Evolutionary conservation across 257 asterid species (phyloP), one percentile per base, ranked within the genome.

Genomic region (Solanum verrucosum): DNA sequence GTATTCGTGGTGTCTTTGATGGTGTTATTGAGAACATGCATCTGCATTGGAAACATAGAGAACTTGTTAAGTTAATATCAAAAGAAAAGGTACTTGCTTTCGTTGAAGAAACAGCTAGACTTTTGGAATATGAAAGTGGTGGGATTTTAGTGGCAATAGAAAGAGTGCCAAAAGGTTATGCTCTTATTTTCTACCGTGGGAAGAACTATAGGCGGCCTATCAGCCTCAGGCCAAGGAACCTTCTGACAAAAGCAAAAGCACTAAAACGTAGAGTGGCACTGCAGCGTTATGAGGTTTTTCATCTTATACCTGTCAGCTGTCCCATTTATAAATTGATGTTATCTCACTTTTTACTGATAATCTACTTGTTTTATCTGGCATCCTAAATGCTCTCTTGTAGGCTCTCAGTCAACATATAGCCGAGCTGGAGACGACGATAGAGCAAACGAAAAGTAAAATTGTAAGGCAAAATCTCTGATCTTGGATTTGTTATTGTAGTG

Each of bases 21-120:
- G 99, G 99, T 90, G 99, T 96, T 89, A 94, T 97, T 86, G 99
- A 96, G 93, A 97, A 97, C 93, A 97, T 97, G 99, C 99, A 97
- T 91, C 94, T 97, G 71, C 99, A 97, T 65, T 96, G 99, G 99
- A 97, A 97, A 90, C 98, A 96, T 87, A 95, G 99, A 91, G 99
- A 97, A 90, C 96, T 97, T 37, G 99, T 97, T 56, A 97, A 97
- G 93, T 91, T 97, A 89, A 93, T 97, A 90, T 97, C 99, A 11
- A 97, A 97, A 84, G 99, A 97, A 89, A 97, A 97, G 87, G 94
- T 89, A 85, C 89, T 91, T 89, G 90, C 98, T 78, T 96, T 96
- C 88, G 99, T 91, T 87, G 99, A 97, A 92, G 99, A 97, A 92
- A 92, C 98, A 81, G 97, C 98, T 25, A 92, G 98, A 88, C 99